These are phyloP conservation scores for Glaciozyma martinii DNA, from an alignment of 768 basidiomycete genomes.

Conservation along the genomic window DNA sequence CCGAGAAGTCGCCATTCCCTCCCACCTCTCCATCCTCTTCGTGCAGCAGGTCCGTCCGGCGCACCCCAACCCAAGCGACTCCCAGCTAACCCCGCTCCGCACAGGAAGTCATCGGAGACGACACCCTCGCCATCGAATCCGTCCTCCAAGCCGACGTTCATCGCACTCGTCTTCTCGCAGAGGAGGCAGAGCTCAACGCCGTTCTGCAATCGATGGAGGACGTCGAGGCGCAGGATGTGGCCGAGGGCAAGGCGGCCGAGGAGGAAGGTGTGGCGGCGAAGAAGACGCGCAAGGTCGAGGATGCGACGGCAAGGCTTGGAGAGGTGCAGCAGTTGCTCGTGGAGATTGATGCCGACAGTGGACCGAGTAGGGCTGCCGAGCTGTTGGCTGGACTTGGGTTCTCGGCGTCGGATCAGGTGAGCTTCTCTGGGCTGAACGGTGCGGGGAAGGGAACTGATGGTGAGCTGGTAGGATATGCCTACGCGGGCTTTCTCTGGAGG, in stretches of 20 bases:
- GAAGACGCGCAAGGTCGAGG: slow-evolving; percentile 39
- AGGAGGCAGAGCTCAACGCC: slow-evolving; percentile 67
- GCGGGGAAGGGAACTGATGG: slow-evolving; percentile 40
- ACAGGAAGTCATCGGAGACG: slow-evolving; percentile 82
- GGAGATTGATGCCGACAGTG: slow-evolving; percentile 98
- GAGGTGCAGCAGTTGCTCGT: slow-evolving; percentile 83
- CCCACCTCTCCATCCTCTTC: slow-evolving; percentile 89
- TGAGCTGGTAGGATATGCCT: slow-evolving; percentile 10
- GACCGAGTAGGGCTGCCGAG: slow-evolving; percentile 84
- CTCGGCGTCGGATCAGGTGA: slow-evolving; percentile 72
- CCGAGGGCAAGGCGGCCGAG: slow-evolving; percentile 47
- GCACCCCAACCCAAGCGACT: no score
- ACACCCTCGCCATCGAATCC: slow-evolving; percentile 81
- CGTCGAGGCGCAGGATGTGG: slow-evolving; percentile 13
- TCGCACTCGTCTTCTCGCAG: slow-evolving; percentile 81
- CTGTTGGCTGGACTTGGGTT: slow-evolving; percentile 90
- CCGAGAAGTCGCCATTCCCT: slow-evolving; percentile 83
- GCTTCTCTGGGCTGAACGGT: slow-evolving; percentile 56
- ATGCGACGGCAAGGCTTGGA: slow-evolving; percentile 52
- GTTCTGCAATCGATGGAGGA: slow-evolving; percentile 46
- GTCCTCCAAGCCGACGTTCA: slow-evolving; percentile 99
- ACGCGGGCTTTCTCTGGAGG: slow-evolving; percentile 46
- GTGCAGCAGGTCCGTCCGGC: slow-evolving; percentile 60
- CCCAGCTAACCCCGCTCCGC: no score
- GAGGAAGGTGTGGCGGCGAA: slow-evolving; percentile 28